These are phyloP conservation scores for Calcarisporium arbuscula DNA, from an alignment of 2,329 filamentous ascomycete species.

Conservation along the genomic window DNA sequence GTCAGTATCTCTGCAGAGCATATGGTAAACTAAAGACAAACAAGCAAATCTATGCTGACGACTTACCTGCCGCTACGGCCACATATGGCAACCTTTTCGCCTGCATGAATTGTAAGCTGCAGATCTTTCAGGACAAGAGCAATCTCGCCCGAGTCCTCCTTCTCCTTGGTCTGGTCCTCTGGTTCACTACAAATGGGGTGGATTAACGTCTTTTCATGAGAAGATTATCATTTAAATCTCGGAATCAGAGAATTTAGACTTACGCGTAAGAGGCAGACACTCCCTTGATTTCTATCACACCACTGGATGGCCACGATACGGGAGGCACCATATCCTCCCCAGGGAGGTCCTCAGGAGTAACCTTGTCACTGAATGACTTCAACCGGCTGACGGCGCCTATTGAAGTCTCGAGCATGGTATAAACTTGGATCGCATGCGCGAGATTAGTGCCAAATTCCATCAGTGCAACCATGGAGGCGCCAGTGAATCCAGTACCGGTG, in stretches of 20 bases:
- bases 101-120: slow-evolving; percentile 20
- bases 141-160: not conserved
- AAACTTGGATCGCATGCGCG: no score
- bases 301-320: slow-evolving; percentile 23
- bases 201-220: not conserved
- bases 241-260: not conserved
- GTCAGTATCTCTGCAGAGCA: no score
- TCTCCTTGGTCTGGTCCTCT: not conserved
- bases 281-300: slow-evolving; percentile 21
- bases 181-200: not conserved
- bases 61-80: slow-evolving; percentile 28
- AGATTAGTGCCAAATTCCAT: slow-evolving; percentile 8
- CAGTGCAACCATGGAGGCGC: slow-evolving; percentile 3
- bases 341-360: slow-evolving; percentile 2
- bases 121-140: slow-evolving; percentile 20
- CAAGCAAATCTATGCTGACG: no score
- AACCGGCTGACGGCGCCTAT: slow-evolving; percentile 5
- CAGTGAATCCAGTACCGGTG: slow-evolving; percentile 1
- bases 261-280: slow-evolving; percentile 28
- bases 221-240: not conserved
- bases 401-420: slow-evolving; percentile 7
- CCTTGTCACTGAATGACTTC: slow-evolving; percentile 17
- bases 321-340: slow-evolving; percentile 1
- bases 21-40: no score
- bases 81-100: slow-evolving; percentile 29